Evolutionary conservation across 2,329 filamentous ascomycete species (phyloP).

Genomic region (Calonectria hongkongensis): DNA sequence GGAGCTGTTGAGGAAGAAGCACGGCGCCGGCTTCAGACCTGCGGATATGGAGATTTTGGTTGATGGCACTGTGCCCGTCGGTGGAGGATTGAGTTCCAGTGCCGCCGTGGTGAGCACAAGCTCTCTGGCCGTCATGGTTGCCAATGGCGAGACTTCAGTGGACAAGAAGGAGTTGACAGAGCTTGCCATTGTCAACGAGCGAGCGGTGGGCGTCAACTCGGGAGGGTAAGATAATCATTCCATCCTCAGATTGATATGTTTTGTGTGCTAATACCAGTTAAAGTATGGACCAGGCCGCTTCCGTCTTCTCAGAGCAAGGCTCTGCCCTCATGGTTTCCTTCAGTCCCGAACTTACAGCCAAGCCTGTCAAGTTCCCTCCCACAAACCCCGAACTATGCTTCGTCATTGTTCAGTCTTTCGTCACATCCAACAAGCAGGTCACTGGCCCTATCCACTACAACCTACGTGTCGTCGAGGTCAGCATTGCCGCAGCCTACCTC

Average conservation of each 20-base stretch:
- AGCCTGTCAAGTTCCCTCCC: constrained; percentile 87
- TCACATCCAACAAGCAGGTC: constrained; percentile 94
- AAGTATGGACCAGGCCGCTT: constrained; percentile 98
- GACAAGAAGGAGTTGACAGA: constrained; percentile 95
- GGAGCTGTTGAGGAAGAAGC: constrained; percentile 82
- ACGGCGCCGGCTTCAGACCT: constrained; percentile 77
- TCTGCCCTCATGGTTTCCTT: constrained; percentile 94
- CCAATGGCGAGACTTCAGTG: constrained; percentile 85
- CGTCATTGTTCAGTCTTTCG: constrained; percentile 94
- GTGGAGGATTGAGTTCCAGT: constrained; percentile 93
- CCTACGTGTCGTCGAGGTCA: constrained; percentile 95
- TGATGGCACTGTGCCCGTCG: constrained; percentile 93
- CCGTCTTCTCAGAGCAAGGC: constrained; percentile 91
- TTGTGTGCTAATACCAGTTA: constrained; percentile 50
- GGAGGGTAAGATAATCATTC: constrained; percentile 79
- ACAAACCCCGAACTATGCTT: constrained; percentile 91
- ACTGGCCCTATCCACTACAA: constrained; percentile 97
- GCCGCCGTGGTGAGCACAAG: constrained; percentile 95
- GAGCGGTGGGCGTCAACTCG: constrained; percentile 95
- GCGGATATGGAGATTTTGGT: constrained; percentile 89
- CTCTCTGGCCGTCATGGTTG: constrained; percentile 89
- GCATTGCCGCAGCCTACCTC: constrained; percentile 85
- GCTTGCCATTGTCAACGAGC: constrained; percentile 94
- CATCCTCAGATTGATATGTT: neutral
- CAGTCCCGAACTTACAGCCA: constrained; percentile 83